A percentile compares a stretch with the other conserved stretches of the same genome.
phyloP scores from a whole-genome alignment of 192 early-diverging fungal genomes.

The Diversispora eburnea region DNA sequence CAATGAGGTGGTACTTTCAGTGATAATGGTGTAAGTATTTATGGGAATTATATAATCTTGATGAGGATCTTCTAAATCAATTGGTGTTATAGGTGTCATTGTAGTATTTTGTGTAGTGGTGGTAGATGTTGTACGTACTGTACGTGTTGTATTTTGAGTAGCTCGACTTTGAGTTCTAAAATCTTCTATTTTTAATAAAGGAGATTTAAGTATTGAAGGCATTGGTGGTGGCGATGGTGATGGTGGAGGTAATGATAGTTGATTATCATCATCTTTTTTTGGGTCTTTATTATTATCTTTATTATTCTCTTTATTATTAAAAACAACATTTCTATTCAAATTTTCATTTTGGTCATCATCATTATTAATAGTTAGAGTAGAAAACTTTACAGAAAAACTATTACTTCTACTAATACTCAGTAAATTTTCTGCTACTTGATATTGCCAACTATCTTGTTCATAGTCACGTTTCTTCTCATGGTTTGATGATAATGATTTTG shows the following conservation, averaged over 20 bases:
- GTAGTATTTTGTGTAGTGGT: background rate
- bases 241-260: background rate
- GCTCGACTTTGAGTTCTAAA: background rate
- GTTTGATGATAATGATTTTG: too few relatives aligned
- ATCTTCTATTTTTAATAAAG: constrained; percentile 1
- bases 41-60: background rate
- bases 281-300: background rate
- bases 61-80: constrained; percentile 2
- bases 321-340: too few relatives aligned
- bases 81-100: constrained; percentile 6
- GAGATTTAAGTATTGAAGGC: background rate
- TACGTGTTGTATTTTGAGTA: background rate
- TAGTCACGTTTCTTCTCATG: too few relatives aligned
- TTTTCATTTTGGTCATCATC: background rate
- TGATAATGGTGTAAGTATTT: background rate
- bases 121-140: background rate
- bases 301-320: too few relatives aligned
- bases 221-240: background rate
- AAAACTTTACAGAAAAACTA: background rate
- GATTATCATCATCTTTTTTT: background rate
- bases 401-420: background rate
- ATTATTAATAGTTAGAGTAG: background rate
- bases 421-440: constrained; percentile 24
- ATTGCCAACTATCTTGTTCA: constrained; percentile 20
- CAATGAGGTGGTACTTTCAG: background rate